Evolutionary conservation across 2,329 filamentous ascomycete species (phyloP).

Genomic region (Cladosporium sp.): DNA sequence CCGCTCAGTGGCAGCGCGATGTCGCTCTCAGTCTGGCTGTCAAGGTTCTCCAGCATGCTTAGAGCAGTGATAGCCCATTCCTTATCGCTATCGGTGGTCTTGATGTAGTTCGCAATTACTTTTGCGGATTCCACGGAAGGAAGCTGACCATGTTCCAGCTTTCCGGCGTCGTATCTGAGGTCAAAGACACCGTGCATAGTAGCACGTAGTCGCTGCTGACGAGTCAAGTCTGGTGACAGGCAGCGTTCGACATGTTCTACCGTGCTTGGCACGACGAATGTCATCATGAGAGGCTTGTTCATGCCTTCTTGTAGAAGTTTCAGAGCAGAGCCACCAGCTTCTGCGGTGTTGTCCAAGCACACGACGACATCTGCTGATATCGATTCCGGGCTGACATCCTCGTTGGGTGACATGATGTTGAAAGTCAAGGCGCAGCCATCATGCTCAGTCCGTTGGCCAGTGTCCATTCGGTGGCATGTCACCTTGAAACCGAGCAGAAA

Average conservation of each 20-base stretch:
- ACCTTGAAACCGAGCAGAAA: slow-evolving; percentile 28
- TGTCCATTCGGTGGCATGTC: slow-evolving; percentile 8
- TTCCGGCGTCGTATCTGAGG: slow-evolving; percentile 31
- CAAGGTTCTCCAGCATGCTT: slow-evolving; percentile 25
- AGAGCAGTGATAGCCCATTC: slow-evolving; percentile 26
- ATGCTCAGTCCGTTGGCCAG: neutral
- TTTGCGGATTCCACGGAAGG: slow-evolving; percentile 20
- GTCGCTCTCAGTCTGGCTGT: slow-evolving; percentile 31
- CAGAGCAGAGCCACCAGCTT: slow-evolving; percentile 2
- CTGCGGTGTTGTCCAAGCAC: slow-evolving; percentile 34
- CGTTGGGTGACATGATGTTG: slow-evolving; percentile 32
- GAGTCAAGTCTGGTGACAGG: slow-evolving; percentile 24
- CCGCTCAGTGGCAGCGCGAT: slow-evolving; percentile 10
- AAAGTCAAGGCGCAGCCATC: slow-evolving; percentile 19
- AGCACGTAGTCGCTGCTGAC: slow-evolving; percentile 29
- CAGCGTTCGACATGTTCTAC: slow-evolving; percentile 43
- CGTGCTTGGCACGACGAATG: slow-evolving; percentile 36
- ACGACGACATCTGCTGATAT: slow-evolving; percentile 36
- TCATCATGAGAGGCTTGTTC: neutral
- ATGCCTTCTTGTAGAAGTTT: neutral
- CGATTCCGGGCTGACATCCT: slow-evolving; percentile 13
- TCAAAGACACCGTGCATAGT: slow-evolving; percentile 35
- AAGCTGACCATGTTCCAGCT: slow-evolving; percentile 25
- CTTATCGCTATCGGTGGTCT: slow-evolving; percentile 11
- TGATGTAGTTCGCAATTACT: slow-evolving; percentile 21